Base-by-base conservation (phyloP, 108 stramenopile species). In the Pelagomonas calceolata region DNA sequence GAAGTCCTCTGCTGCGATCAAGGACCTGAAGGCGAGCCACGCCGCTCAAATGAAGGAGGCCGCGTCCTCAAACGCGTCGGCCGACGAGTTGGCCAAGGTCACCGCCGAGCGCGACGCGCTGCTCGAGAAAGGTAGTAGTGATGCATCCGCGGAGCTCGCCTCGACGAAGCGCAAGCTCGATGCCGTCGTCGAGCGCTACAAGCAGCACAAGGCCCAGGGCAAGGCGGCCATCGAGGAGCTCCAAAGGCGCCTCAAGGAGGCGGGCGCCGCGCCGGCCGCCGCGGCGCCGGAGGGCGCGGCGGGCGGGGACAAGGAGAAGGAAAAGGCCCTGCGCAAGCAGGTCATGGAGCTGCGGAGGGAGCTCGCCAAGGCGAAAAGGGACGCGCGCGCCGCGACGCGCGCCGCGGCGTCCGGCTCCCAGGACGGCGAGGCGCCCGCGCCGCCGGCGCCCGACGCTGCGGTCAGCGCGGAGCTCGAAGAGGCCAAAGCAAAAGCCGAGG, bases 121-220 rank as follows among this genome's bases (percentile, higher is more conserved):
- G 39, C 39, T 43, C 39, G 51, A 17, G 26, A 16, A 26, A 60
- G 21, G 51, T 1, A n/a, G n/a, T n/a, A n/a, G n/a, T n/a, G n/a
- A n/a, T n/a, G n/a, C n/a, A n/a, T n/a, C n/a, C 51, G 51, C 51
- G 51, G 51, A 60, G 51, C 51, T 60, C 51, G 51, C 51, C 51
- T 26, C 18, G 7, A 3, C 29, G 0, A 60, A 16, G 7, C 26
- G 21, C 51, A 60, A 60, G 51, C 51, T 60, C 51, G 51, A 60
- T 17, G 51, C 51, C 51, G 51, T 60, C 51, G 51, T 60, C 51
- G 51, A 26, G 7, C 51, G 51, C 21, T 60, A 60, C 51, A 16
- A 26, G 51, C 21, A 60, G 51, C 51, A 60, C 51, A 60, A 60
- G 51, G 7, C 1, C 7, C 21, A 16, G 51, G 51, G 51, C 7